Conservation (phyloP, 2,329 filamentous ascomycete species). For the Corinectria fuckeliana region DNA sequence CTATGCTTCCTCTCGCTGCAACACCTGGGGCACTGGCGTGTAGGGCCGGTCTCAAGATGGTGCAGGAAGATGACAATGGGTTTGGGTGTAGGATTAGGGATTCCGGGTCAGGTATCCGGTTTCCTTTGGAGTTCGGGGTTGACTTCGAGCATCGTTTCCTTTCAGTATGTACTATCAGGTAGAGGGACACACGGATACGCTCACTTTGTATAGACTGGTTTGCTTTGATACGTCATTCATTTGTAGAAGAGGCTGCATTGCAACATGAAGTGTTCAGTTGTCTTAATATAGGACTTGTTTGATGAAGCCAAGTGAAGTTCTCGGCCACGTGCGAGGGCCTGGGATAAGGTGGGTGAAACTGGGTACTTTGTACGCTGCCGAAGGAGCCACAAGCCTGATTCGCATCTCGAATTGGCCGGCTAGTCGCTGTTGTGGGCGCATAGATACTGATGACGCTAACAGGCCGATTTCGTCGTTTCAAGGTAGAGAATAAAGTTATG, state of each 20-base stretch:
- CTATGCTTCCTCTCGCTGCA: conserved; percentile 49
- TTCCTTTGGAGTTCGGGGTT: background rate
- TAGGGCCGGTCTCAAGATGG: conserved; percentile 5
- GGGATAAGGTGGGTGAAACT: background rate
- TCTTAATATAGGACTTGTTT: background rate
- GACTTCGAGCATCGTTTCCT: background rate
- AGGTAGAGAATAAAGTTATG: no score
- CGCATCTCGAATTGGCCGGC: no score
- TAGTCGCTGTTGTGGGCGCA: no score
- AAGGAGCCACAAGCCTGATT: no score
- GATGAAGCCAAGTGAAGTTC: background rate
- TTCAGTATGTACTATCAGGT: background rate
- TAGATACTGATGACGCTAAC: no score
- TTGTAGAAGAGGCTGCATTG: background rate
- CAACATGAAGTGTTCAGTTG: background rate
- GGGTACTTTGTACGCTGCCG: background rate
- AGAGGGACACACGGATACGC: background rate
- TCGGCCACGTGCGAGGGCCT: background rate
- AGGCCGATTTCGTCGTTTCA: no score
- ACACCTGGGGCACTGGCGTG: conserved; percentile 41
- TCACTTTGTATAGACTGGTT: background rate
- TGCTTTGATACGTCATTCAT: background rate
- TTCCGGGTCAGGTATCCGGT: no score
- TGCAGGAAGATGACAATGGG: background rate
- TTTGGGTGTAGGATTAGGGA: background rate